Base-by-base conservation (phyloP, 164 flowering plant species). In the Aristolochia fimbriata region DNA sequence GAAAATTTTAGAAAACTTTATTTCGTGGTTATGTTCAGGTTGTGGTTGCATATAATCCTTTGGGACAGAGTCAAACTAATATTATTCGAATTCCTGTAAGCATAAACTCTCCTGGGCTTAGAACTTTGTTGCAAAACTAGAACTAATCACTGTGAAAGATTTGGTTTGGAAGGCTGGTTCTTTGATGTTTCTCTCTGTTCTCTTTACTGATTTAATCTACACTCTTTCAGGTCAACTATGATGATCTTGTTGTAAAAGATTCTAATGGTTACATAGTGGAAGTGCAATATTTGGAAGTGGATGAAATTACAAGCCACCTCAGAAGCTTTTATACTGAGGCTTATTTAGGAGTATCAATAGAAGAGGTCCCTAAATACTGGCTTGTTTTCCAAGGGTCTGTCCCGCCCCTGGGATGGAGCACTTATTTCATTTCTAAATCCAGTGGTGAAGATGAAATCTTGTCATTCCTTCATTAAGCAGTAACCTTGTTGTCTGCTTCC, bases 381-480 rank as follows among this genome's bases (percentile, higher is more conserved):
- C 82, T 91, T 62, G 60, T 71, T 56, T 91, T 91, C 70, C 80
- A 69, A 78, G 93, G 55, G 23, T 71, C 90, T 27, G 82, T 85
- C 66, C 91, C 87, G 16, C 85, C 96, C 58, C 69, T 91, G 60
- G 97, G 96, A 59, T 86, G 90, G 91, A 88, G 69, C 65, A 91
- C 96, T 12, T 88, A 80, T 70, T 86, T 88, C 66, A 68, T 91
- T 73, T 80, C 91, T 33, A 76, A 73, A 62, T 58, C 73, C 47
- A 48, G 73, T 24, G 74, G 55, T 24, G 69, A 51, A 68, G 84
- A 90, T 83, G 74, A 23, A 27, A 24, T 6, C n/a, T n/a, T n/a
- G 22, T 20, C 3, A 15, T 25, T 56, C 3, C 15, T 15, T 17
- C 51, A 4, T 50, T 49, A 14, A 15, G 11, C n/a, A n/a, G 25